Conservation (phyloP, 192 early-diverging fungal genomes). For the Mortierella claussenii region DNA sequence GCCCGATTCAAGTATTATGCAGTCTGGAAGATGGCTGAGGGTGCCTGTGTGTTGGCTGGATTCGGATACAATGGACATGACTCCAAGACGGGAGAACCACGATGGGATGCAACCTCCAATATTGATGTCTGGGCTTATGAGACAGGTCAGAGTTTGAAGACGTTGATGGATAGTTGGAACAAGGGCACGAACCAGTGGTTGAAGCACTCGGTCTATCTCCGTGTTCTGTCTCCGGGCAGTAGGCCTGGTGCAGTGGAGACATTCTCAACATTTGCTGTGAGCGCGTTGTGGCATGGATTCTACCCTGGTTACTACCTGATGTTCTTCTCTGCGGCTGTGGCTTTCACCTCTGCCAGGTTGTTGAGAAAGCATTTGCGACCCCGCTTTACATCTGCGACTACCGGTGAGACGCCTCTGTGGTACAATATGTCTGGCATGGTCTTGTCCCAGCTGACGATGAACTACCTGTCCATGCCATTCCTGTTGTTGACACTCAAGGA, state of each 20-base stretch:
- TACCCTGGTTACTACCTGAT: conserved; percentile 85
- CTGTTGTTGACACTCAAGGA: conserved; percentile 66
- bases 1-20: conserved; percentile 87
- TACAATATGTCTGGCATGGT: conserved; percentile 84
- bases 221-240: conserved; percentile 61
- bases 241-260: conserved; percentile 71
- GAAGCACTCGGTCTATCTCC: conserved; percentile 83
- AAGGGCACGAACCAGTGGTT: conserved; percentile 91
- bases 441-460: conserved; percentile 70
- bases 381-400: conserved; percentile 8
- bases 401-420: conserved; percentile 26
- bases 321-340: conserved; percentile 38
- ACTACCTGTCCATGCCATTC: conserved; percentile 78
- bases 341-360: conserved; percentile 18
- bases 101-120: conserved; percentile 80
- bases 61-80: conserved; percentile 84
- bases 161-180: conserved; percentile 89
- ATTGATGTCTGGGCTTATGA: conserved; percentile 82
- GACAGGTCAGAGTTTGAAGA: conserved; percentile 78
- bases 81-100: conserved; percentile 59
- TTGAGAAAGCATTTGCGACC: conserved; percentile 34
- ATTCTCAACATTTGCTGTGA: conserved; percentile 80
- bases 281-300: conserved; percentile 97
- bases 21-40: conserved; percentile 93
- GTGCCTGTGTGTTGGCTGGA: conserved; percentile 82